Evolutionary conservation across 129 eudicot genomes (phyloP).

Genomic region (Arctium minus): DNA sequence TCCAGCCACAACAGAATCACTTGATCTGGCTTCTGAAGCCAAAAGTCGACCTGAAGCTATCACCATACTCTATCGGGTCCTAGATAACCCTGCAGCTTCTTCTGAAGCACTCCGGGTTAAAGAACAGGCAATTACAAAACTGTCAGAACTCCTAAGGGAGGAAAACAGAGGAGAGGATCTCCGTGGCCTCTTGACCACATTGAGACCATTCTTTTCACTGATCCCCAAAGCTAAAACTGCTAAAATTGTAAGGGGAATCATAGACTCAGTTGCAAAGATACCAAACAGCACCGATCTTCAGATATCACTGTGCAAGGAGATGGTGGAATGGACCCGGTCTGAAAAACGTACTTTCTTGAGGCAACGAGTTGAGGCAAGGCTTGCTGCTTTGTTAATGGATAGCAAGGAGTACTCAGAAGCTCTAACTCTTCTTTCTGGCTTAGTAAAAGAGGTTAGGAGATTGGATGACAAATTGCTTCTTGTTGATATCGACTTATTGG

Average conservation of each 20-base stretch:
- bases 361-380: constrained; percentile 51
- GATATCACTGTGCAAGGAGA: constrained; percentile 58
- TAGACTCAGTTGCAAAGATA: constrained; percentile 60
- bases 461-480: constrained; percentile 54
- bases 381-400: constrained; percentile 47
- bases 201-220: constrained; percentile 54
- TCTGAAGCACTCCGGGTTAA: constrained; percentile 57
- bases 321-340: constrained; percentile 63
- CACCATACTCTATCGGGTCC: constrained; percentile 47
- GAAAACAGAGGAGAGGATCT: constrained; percentile 61
- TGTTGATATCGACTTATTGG: constrained; percentile 59
- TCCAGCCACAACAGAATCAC: constrained; percentile 54
- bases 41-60: constrained; percentile 48
- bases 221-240: constrained; percentile 64
- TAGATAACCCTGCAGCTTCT: constrained; percentile 62
- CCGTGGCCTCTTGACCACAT: constrained; percentile 48
- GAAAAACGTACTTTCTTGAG: constrained; percentile 55
- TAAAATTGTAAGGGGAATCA: constrained; percentile 55
- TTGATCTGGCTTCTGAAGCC: constrained; percentile 51
- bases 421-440: constrained; percentile 42
- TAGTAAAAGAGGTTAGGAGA: constrained; percentile 51
- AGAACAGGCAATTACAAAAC: constrained; percentile 58
- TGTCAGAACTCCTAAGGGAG: constrained; percentile 49
- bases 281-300: constrained; percentile 57
- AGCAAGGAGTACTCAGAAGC: constrained; percentile 58